Evolutionary conservation across 2,329 filamentous ascomycete species (phyloP), one percentile per base, ranked within the genome.

Genomic region (Botrytis porri): DNA sequence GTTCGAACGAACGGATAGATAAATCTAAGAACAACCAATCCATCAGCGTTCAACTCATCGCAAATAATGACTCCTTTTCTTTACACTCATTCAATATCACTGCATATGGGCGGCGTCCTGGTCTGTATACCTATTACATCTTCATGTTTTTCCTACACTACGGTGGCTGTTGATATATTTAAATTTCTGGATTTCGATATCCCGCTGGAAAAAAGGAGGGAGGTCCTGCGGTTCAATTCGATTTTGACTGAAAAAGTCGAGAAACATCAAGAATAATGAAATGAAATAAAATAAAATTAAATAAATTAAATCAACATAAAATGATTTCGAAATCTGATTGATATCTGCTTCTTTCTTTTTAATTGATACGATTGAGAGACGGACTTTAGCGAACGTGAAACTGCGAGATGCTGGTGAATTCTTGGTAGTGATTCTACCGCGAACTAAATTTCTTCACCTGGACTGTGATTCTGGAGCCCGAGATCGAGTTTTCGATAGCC

Each of bases 21-120:
- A n/a, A n/a, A n/a, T 54, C 51, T 18, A 29, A 18, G 25, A 14
- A 54, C 14, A 1, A 16, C n/a, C 4, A n/a, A 29, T 54, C 51
- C 4, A 16, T 1, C 29, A 10, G 14, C 6, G 16, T 29, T 7
- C 16, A 10, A 10, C 25, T 16, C 12, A 12, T 0, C 25, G 48
- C 1, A n/a, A 10, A 54, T 54, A 54, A 54, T 54, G 48, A n/a
- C n/a, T 37, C 14, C 20, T 60, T 37, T 37, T 37, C 20, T 61
- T 25, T 37, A 37, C 59, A 61, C 10, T 25, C 59, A 25, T 59
- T 59, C 62, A 29, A 66, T 66, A 54, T 59, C 29, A 22, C 37
- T 51, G 71, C 71, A 72, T 72, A 25, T 69, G 35, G 43, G 57
- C 71, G 71, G 64, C 54, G 64, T 69, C 37, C 35, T 14, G 64